Conservation (phyloP, 805 yeast genomes). For the Candida multigemmis region DNA sequence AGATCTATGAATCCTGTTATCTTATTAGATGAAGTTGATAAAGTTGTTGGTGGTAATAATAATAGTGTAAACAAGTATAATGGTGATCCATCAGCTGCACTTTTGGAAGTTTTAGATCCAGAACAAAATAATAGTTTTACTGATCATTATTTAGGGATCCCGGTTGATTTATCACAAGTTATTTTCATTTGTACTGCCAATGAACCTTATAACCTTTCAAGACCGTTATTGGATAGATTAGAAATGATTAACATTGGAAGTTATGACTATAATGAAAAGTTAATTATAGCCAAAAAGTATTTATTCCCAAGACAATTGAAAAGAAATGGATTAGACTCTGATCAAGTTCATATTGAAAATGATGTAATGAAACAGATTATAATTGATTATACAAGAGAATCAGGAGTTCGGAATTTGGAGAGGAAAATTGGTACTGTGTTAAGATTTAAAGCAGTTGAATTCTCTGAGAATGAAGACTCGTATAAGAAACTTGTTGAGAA, state of each 20-base stretch:
- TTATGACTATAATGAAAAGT: slow-evolving; percentile 70
- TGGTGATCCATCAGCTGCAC: slow-evolving; percentile 88
- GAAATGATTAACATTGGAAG: slow-evolving; percentile 75
- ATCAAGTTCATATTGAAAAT: slow-evolving; percentile 38
- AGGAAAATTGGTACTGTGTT: slow-evolving; percentile 69
- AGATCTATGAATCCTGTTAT: slow-evolving; percentile 78
- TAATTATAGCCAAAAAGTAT: slow-evolving; percentile 58
- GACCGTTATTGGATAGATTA: slow-evolving; percentile 76
- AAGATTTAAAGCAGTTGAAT: slow-evolving; percentile 75
- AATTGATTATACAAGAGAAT: slow-evolving; percentile 67
- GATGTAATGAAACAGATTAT: slow-evolving; percentile 55
- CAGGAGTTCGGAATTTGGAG: slow-evolving; percentile 80
- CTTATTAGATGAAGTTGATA: slow-evolving; percentile 79
- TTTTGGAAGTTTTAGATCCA: slow-evolving; percentile 82
- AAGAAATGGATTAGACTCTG: slow-evolving; percentile 49
- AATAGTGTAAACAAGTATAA: slow-evolving; percentile 37
- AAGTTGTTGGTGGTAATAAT: slow-evolving; percentile 52
- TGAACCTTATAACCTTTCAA: slow-evolving; percentile 58
- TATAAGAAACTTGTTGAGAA: slow-evolving; percentile 36
- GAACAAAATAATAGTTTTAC: slow-evolving; percentile 72
- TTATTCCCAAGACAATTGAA: slow-evolving; percentile 68
- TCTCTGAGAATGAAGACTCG: slow-evolving; percentile 21
- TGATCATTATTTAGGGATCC: slow-evolving; percentile 82
- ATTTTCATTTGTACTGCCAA: slow-evolving; percentile 84
- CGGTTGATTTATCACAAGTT: slow-evolving; percentile 74